Conservation (phyloP, 306 rosid species). For the Boehmeria nivea region DNA sequence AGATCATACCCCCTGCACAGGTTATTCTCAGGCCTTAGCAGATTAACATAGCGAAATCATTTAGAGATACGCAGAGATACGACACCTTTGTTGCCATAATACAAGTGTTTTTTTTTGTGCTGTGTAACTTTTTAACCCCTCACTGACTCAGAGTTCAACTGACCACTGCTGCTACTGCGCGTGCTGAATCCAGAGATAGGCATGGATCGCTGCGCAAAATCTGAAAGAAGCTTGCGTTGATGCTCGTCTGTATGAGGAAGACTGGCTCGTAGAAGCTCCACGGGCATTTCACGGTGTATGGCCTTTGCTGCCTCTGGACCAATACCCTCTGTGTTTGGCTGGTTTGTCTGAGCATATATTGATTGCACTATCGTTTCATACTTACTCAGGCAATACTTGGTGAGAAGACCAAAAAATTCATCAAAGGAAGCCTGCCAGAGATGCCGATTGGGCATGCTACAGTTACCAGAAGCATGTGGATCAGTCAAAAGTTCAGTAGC, state of each 20-base stretch:
- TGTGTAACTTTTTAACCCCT: slow-evolving; percentile 21
- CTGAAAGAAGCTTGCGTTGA: slow-evolving; percentile 47
- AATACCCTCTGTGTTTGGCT: slow-evolving; percentile 43
- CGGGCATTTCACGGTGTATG: slow-evolving; percentile 87
- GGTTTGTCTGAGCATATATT: slow-evolving; percentile 43
- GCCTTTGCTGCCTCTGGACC: slow-evolving; percentile 72
- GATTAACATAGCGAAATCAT: slow-evolving; percentile 3
- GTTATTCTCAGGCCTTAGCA: too few species aligned
- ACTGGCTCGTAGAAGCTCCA: slow-evolving; percentile 93
- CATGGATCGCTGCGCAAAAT: slow-evolving; percentile 89
- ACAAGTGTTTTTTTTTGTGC: neutral
- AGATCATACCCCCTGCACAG: slow-evolving; percentile 7
- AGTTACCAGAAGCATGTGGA: slow-evolving; percentile 65
- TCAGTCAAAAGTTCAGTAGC: slow-evolving; percentile 78
- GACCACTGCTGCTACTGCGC: slow-evolving; percentile 44
- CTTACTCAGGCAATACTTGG: slow-evolving; percentile 75
- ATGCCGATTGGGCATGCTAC: slow-evolving; percentile 55
- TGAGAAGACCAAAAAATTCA: slow-evolving; percentile 74
- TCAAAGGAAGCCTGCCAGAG: slow-evolving; percentile 97
- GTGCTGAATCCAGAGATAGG: slow-evolving; percentile 46
- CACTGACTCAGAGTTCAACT: slow-evolving; percentile 74
- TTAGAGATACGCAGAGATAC: too few species aligned
- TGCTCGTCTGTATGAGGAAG: slow-evolving; percentile 91
- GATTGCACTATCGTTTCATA: slow-evolving; percentile 73
- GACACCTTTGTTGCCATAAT: slow-evolving; percentile 1